Evolutionary conservation across 257 asterid species (phyloP).

Genomic region (Solanum chiquidenum): DNA sequence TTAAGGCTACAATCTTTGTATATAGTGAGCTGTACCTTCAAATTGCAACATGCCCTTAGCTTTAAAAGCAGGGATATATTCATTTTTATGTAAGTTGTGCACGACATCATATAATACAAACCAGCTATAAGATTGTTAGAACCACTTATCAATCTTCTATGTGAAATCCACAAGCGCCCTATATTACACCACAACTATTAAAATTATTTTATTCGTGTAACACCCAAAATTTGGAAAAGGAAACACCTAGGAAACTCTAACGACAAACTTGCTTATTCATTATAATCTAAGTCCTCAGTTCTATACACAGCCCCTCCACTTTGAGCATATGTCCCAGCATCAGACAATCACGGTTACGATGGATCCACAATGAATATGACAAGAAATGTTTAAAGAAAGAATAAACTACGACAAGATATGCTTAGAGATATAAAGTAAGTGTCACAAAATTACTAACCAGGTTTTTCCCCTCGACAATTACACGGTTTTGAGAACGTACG

Average conservation of each 20-base stretch:
- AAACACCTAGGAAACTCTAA: background rate
- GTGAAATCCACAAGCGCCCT: background rate
- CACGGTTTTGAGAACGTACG: conserved; percentile 83
- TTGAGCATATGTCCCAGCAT: background rate
- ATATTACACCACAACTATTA: background rate
- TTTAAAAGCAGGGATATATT: background rate
- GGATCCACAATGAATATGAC: background rate
- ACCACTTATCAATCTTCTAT: background rate
- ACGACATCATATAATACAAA: background rate
- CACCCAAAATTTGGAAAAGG: background rate
- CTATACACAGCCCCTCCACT: background rate
- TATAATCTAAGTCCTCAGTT: background rate
- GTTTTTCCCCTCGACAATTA: conserved; percentile 88
- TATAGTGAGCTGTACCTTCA: background rate
- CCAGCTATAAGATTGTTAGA: background rate
- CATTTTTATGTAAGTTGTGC: background rate
- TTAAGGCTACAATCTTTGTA: background rate
- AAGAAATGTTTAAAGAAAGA: background rate
- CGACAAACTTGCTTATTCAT: background rate
- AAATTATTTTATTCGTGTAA: background rate
- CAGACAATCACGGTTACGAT: background rate
- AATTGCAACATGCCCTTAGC: background rate
- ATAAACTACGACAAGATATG: background rate
- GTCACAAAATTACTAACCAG: conserved; percentile 35
- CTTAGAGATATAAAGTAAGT: background rate